A percentile compares a stretch with the other conserved stretches of the same genome.
Conservation (phyloP, 2,329 filamentous ascomycete genomes). For the Penicillium italicum region DNA sequence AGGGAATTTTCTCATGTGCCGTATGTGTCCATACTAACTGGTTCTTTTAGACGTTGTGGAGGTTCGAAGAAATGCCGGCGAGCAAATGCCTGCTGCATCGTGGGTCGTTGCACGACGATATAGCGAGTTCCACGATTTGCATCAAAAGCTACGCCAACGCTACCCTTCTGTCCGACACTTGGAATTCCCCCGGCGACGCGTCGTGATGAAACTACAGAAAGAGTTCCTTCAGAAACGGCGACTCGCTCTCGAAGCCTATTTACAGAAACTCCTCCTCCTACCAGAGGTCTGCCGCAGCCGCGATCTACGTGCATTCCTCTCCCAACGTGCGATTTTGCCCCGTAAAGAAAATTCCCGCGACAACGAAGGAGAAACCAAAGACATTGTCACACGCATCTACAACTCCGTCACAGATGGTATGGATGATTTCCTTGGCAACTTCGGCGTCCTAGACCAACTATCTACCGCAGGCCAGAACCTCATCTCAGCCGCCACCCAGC, state of each 20-base stretch:
- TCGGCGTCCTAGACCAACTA: constrained; percentile 90
- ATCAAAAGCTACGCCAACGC: constrained; percentile 77
- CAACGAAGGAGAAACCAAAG: constrained; percentile 62
- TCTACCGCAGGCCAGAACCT: constrained; percentile 90
- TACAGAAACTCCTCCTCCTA: constrained; percentile 74
- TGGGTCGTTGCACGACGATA: constrained; percentile 93
- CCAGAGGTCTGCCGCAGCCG: constrained; percentile 93
- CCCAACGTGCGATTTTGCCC: constrained; percentile 73
- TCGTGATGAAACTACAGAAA: constrained; percentile 94
- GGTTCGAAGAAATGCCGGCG: constrained; percentile 82
- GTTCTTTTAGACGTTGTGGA: constrained; percentile 67
- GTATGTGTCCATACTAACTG: constrained; percentile 15
- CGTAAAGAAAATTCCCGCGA: constrained; percentile 53
- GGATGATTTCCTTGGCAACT: constrained; percentile 95
- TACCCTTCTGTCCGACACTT: constrained; percentile 86
- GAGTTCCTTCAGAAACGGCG: constrained; percentile 92
- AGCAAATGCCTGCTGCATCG: constrained; percentile 93
- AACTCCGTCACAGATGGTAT: constrained; percentile 96
- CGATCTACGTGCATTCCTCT: constrained; percentile 87
- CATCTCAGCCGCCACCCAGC: constrained; percentile 49
- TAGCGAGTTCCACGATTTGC: constrained; percentile 93
- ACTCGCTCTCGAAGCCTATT: constrained; percentile 76
- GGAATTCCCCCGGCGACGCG: constrained; percentile 85
- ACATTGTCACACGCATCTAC: constrained; percentile 92
- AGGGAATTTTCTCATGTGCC: constrained; percentile 23